Evolutionary conservation across 345 rosid species (phyloP), one percentile per base, ranked within the genome.

Genomic region (Xanthoceras sorbifolium): DNA sequence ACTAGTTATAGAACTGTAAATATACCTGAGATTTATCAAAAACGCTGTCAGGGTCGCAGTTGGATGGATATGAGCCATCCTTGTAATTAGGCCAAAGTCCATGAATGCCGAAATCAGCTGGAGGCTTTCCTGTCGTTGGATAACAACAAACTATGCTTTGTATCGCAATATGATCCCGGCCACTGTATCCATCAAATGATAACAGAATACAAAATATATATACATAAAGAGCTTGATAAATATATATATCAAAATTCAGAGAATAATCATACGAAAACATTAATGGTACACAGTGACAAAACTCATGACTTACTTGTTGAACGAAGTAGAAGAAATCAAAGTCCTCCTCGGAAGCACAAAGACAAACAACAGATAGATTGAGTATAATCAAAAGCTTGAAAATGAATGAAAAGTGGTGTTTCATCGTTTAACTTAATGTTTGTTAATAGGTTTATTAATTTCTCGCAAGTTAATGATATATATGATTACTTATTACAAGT

Each of bases 21-120:
- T 38, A 5, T 80, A 92, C 98, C 98, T 91, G 81, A 65, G 89
- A 82, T 81, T 72, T 50, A 23, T 92, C 84, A 34, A 86, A 91
- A 26, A 44, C 23, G 59, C 76, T 83, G 18, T 83, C 84, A 28
- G 89, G 87, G 71, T 94, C 87, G 44, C 97, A 94, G 67, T 82
- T 87, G 10, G 87, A 76, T 0, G 97, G 96, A 77, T 81, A 94
- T 4, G 87, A 64, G n/a, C 98, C 98, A 66, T 87, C 87, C 0
- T 84, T 87, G 83, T 90, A 87, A 68, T 92, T 89, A 48, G 98
- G 96, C 98, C 98, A 94, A n/a, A 94, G 91, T 20, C 98, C 98
- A 44, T 92, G 98, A 70, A 92, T 89, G 65, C 97, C 89, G 64
- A 94, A 94, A 87, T 92, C 94, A 3, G 97, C 86, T 0, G 76